Conservation (phyloP, 106 monocot species). For the Alisma plantagoaquatica region DNA sequence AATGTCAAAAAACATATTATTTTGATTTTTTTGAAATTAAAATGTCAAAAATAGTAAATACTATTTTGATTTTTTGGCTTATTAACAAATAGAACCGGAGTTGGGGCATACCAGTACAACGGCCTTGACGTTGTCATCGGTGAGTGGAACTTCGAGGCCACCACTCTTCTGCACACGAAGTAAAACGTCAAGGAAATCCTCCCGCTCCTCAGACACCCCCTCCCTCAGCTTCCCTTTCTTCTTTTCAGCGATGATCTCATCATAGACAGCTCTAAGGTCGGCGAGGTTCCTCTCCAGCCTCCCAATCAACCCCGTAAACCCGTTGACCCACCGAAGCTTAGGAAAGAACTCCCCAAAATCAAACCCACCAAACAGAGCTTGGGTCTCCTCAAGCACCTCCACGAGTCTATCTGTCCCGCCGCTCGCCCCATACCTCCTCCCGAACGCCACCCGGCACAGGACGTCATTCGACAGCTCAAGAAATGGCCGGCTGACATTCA, state of each 20-base stretch:
- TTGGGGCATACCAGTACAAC: constrained; percentile 1
- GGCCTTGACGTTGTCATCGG: not conserved
- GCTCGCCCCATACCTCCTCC: not conserved
- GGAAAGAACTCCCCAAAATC: not conserved
- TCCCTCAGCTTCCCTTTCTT: not conserved
- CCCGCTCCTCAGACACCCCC: not conserved
- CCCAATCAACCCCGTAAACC: too few relatives aligned
- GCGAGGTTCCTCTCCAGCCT: not conserved
- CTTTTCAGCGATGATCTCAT: not conserved
- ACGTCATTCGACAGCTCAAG: not conserved
- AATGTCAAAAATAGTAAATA: too few relatives aligned
- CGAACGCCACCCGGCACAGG: not conserved
- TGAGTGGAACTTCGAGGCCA: not conserved
- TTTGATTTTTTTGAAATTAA: too few relatives aligned
- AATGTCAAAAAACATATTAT: too few relatives aligned
- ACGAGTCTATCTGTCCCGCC: not conserved
- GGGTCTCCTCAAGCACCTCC: not conserved
- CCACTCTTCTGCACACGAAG: not conserved
- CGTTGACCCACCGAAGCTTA: not conserved
- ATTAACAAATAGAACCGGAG: too few relatives aligned
- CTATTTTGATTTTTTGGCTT: too few relatives aligned
- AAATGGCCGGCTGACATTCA: not conserved
- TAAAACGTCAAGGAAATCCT: not conserved
- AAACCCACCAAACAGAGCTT: not conserved
- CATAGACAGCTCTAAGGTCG: not conserved